Evolutionary conservation across 1,139 yeast genomes (phyloP).

Genomic region (Taphrina deformans): DNA sequence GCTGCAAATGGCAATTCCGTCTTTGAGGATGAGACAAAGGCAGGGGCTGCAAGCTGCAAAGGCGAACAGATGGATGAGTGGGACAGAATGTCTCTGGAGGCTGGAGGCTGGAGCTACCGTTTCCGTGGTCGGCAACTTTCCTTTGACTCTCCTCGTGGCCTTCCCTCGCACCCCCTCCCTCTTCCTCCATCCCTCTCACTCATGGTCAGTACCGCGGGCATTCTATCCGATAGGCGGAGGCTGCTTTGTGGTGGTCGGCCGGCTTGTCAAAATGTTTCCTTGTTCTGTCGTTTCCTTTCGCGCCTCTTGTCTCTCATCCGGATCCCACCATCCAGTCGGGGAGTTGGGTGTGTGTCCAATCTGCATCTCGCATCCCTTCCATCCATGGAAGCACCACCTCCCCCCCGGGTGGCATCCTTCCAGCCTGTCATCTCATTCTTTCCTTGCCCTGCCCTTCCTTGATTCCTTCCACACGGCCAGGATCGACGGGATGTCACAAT

Average conservation of each 20-base stretch:
- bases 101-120: not conserved
- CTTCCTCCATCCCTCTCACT: too few species aligned
- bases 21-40: not conserved
- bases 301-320: not conserved
- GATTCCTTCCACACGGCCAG: too few species aligned
- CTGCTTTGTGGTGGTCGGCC: too few species aligned
- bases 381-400: too few species aligned
- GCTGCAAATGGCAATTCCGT: conserved; percentile 1
- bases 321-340: not conserved
- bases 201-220: too few species aligned
- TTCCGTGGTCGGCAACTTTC: not conserved
- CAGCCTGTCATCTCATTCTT: not conserved
- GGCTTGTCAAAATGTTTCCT: not conserved
- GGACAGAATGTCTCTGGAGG: not conserved
- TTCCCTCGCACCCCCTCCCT: too few species aligned
- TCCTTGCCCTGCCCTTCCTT: not conserved
- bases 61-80: not conserved
- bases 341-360: not conserved
- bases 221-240: too few species aligned
- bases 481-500: not conserved
- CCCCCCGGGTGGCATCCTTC: too few species aligned
- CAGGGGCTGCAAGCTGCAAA: not conserved
- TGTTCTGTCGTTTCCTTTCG: not conserved
- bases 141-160: not conserved
- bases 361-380: not conserved